phyloP scores from a whole-genome alignment of 2,329 filamentous ascomycete species.

The Colletotrichum euphorbiae region DNA sequence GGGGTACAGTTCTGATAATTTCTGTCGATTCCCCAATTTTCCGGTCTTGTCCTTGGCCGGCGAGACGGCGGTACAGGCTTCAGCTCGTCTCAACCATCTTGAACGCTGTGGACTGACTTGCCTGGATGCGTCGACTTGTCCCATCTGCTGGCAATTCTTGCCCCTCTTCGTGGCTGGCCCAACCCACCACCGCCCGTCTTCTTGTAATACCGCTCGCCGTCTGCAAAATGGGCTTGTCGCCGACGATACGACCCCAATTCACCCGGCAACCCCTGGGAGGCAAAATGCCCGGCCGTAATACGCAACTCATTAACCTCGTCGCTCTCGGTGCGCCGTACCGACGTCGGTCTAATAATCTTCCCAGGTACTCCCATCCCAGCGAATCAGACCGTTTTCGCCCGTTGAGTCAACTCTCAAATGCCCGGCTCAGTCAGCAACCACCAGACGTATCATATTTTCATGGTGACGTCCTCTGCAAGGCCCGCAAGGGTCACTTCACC shows the following conservation, averaged over 20 bases:
- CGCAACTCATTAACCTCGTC: background rate
- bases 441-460: constrained; percentile 11
- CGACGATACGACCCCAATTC: constrained; percentile 16
- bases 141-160: constrained; percentile 9
- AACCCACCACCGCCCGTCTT: constrained; percentile 20
- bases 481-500: constrained; percentile 21
- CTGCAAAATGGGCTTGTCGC: background rate
- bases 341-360: constrained; percentile 15
- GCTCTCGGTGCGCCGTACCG: constrained; percentile 17
- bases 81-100: constrained; percentile 35
- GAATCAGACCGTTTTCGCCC: constrained; percentile 28
- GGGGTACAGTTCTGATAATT: constrained; percentile 19
- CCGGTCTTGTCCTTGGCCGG: constrained; percentile 21
- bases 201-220: background rate
- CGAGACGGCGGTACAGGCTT: constrained; percentile 8
- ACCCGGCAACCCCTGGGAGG: constrained; percentile 32
- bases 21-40: constrained; percentile 33
- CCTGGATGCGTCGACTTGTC: constrained; percentile 29
- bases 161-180: constrained; percentile 26
- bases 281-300: constrained; percentile 19
- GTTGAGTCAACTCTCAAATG: background rate
- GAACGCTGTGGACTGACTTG: constrained; percentile 31
- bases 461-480: constrained; percentile 26
- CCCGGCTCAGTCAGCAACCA: constrained; percentile 35
- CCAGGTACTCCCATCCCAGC: constrained; percentile 20